These are phyloP conservation scores for Apiospora phragmitis DNA, from an alignment of 2,329 filamentous ascomycete genomes.

Conservation along the genomic window DNA sequence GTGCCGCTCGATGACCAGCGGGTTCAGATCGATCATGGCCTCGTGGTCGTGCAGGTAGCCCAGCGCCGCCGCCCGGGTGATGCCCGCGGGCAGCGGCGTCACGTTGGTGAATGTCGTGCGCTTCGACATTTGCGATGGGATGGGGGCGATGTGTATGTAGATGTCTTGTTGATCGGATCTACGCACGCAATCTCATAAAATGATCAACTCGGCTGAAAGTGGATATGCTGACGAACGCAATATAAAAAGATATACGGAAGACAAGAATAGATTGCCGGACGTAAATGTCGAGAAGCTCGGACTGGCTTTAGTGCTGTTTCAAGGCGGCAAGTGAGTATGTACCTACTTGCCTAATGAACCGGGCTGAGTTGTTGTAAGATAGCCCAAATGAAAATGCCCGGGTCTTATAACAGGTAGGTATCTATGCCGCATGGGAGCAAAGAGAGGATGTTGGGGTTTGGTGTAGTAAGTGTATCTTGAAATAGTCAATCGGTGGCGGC, in stretches of 20 bases:
- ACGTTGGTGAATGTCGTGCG: conserved; percentile 73
- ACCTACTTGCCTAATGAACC: not conserved
- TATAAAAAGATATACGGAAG: not conserved
- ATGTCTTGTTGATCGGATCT: not conserved
- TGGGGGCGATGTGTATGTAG: not conserved
- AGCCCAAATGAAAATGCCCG: not conserved
- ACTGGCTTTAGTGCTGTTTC: not conserved
- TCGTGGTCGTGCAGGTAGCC: conserved; percentile 75
- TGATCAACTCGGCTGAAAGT: not conserved
- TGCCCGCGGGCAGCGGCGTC: conserved; percentile 70
- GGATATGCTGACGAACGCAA: not conserved
- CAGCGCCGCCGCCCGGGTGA: conserved; percentile 70
- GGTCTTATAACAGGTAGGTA: too few relatives aligned
- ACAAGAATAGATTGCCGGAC: not conserved
- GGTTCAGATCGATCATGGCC: conserved; percentile 87
- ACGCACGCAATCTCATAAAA: not conserved
- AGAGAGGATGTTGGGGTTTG: not conserved
- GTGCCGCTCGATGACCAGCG: conserved; percentile 72
- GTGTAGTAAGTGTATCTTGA: not conserved
- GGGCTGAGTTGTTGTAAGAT: not conserved
- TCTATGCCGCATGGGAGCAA: not conserved
- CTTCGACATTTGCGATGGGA: conserved; percentile 59
- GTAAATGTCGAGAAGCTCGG: not conserved
- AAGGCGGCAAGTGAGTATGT: not conserved
- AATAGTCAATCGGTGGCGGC: not conserved